Evolutionary conservation across 352 stramenopile species (phyloP).

Genomic region (Phytophthora fragariae): DNA sequence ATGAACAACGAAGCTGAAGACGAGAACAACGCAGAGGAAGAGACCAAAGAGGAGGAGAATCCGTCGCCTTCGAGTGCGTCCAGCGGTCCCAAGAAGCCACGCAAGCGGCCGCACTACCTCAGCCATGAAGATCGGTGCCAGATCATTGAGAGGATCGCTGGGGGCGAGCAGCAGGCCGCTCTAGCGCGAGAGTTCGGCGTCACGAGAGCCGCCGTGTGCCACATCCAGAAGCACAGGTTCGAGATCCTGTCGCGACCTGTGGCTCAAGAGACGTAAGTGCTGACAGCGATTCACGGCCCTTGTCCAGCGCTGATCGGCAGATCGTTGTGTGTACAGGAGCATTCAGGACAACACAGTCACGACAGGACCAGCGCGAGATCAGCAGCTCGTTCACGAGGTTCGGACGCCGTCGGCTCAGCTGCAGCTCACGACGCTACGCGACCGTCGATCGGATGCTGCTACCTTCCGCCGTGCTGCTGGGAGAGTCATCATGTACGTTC

Average conservation of each 20-base stretch:
- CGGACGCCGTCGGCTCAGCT: not conserved
- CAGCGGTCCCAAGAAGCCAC: not conserved
- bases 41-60: not conserved
- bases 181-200: constrained; percentile 10
- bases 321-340: not conserved
- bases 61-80: not conserved
- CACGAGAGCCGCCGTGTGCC: constrained; percentile 7
- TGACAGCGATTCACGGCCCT: not conserved
- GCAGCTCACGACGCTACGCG: constrained; percentile 4
- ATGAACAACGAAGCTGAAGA: not conserved
- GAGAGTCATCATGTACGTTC: constrained; percentile 6
- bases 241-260: constrained; percentile 10
- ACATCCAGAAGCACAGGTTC: constrained; percentile 13
- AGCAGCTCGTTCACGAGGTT: constrained; percentile 6
- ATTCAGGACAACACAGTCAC: not conserved
- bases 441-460: constrained; percentile 1
- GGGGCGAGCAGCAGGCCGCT: constrained; percentile 1
- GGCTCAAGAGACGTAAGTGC: not conserved
- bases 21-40: not conserved
- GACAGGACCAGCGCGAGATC: not conserved
- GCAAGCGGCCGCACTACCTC: constrained; percentile 11
- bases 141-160: constrained; percentile 10
- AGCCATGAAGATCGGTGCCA: constrained; percentile 4
- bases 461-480: constrained; percentile 9
- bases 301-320: not conserved